Evolutionary conservation across 2,329 filamentous ascomycete genomes (phyloP).

Genomic region (Stemphylium lycopersici): DNA sequence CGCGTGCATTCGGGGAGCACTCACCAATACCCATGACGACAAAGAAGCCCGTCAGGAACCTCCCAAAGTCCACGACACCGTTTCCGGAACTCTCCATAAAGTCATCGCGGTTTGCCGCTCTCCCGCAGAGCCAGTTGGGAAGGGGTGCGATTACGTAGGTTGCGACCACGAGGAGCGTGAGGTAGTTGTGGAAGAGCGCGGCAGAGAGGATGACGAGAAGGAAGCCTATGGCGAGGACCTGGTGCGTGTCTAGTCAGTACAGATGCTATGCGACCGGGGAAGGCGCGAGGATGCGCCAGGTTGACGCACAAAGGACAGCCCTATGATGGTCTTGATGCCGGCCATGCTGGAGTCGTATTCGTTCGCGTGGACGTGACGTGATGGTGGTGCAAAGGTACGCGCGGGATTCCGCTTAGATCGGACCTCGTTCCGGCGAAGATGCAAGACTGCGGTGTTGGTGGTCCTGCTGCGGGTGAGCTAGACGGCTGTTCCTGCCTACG

Average conservation of each 20-base stretch:
- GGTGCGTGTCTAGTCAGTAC: slow-evolving; percentile 6
- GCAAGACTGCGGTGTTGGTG: slow-evolving; percentile 2
- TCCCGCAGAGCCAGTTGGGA: slow-evolving; percentile 93
- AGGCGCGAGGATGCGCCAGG: slow-evolving; percentile 23
- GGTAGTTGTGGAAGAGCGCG: slow-evolving; percentile 93
- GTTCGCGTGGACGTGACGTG: neutral
- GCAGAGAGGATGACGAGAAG: slow-evolving; percentile 98
- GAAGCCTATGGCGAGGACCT: slow-evolving; percentile 96
- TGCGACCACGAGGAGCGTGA: slow-evolving; percentile 91
- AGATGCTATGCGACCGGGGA: neutral
- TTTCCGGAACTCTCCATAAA: slow-evolving; percentile 86
- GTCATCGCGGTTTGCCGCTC: slow-evolving; percentile 90
- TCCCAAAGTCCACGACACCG: slow-evolving; percentile 87
- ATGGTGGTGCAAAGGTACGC: neutral
- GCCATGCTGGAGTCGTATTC: slow-evolving; percentile 62
- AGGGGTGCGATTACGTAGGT: slow-evolving; percentile 93
- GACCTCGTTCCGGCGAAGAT: slow-evolving; percentile 16
- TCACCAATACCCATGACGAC: slow-evolving; percentile 96
- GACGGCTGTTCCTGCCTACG: neutral
- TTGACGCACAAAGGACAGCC: slow-evolving; percentile 84
- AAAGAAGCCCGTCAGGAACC: slow-evolving; percentile 93
- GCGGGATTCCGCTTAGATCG: neutral
- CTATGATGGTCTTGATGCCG: slow-evolving; percentile 98
- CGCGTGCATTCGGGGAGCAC: slow-evolving; percentile 48
- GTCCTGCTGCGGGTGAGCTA: slow-evolving; percentile 3